phyloP scores from a whole-genome alignment of 139 green algal species.

The Raphidocelis subcapitata region DNA sequence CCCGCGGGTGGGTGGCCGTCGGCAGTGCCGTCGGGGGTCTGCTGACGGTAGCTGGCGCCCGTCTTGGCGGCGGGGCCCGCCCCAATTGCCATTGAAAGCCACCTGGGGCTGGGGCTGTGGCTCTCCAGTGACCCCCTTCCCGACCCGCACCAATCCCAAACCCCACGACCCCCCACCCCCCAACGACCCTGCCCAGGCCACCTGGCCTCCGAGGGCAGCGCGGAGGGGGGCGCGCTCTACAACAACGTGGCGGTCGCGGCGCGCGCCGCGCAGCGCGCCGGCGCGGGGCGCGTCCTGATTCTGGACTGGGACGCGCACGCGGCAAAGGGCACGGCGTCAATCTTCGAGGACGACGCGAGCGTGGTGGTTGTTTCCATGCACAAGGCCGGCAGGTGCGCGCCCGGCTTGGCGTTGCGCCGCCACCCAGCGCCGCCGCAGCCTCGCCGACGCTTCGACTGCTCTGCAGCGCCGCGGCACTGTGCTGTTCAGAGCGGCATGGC shows the following conservation, averaged over 20 bases:
- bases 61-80: too few species aligned
- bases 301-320: slow-evolving; percentile 84
- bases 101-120: too few species aligned
- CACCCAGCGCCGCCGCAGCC: too few species aligned
- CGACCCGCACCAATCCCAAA: too few species aligned
- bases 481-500: too few species aligned
- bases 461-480: too few species aligned
- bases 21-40: neutral
- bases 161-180: too few species aligned
- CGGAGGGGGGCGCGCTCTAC: slow-evolving; percentile 78
- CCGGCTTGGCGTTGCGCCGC: neutral
- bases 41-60: too few species aligned
- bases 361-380: slow-evolving; percentile 75
- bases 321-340: slow-evolving; percentile 69
- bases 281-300: slow-evolving; percentile 57
- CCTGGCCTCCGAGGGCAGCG: slow-evolving; percentile 45
- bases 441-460: too few species aligned
- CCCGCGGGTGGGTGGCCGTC: slow-evolving; percentile 47
- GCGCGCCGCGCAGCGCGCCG: slow-evolving; percentile 39
- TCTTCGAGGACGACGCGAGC: slow-evolving; percentile 58
- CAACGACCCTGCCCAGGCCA: slow-evolving; percentile 25
- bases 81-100: too few species aligned
- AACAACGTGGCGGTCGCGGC: slow-evolving; percentile 69
- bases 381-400: slow-evolving; percentile 41
- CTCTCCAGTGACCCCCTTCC: too few species aligned